phyloP scores from a whole-genome alignment of 345 rosid genomes.

The Psidium guajava region DNA sequence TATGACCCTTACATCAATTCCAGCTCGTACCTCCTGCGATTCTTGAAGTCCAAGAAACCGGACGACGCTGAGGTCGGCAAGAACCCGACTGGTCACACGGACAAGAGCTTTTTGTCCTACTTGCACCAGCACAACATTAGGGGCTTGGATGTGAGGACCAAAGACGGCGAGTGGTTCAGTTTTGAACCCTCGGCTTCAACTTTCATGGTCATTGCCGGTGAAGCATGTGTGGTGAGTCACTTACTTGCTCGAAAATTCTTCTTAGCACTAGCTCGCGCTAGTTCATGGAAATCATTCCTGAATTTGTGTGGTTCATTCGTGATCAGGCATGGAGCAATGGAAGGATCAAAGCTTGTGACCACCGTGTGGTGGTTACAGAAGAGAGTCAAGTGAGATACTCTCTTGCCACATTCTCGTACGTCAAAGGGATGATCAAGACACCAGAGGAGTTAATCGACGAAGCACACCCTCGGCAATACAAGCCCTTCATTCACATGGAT shows the following conservation, averaged over 20 bases:
- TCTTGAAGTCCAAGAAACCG: slow-evolving; percentile 11
- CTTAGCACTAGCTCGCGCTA: no score
- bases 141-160: slow-evolving; percentile 20
- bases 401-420: slow-evolving; percentile 8
- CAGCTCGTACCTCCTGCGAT: slow-evolving; percentile 7
- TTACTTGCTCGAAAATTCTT: neutral
- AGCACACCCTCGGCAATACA: slow-evolving; percentile 5
- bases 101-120: slow-evolving; percentile 13
- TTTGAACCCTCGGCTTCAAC: slow-evolving; percentile 3
- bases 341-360: slow-evolving; percentile 6
- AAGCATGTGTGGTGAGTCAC: slow-evolving; percentile 4
- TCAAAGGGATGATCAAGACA: neutral
- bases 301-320: neutral
- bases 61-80: slow-evolving; percentile 1
- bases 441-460: slow-evolving; percentile 16
- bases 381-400: slow-evolving; percentile 6
- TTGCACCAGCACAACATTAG: slow-evolving; percentile 16
- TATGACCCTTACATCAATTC: slow-evolving; percentile 7
- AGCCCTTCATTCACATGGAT: slow-evolving; percentile 10
- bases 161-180: slow-evolving; percentile 11
- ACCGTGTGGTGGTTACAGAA: slow-evolving; percentile 7
- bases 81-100: slow-evolving; percentile 13
- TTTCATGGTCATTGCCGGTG: slow-evolving; percentile 15
- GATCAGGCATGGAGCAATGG: slow-evolving; percentile 28
- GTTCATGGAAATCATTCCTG: neutral